Evolutionary conservation across 441 rosid species (phyloP).

Genomic region (Isatis lusitanica): DNA sequence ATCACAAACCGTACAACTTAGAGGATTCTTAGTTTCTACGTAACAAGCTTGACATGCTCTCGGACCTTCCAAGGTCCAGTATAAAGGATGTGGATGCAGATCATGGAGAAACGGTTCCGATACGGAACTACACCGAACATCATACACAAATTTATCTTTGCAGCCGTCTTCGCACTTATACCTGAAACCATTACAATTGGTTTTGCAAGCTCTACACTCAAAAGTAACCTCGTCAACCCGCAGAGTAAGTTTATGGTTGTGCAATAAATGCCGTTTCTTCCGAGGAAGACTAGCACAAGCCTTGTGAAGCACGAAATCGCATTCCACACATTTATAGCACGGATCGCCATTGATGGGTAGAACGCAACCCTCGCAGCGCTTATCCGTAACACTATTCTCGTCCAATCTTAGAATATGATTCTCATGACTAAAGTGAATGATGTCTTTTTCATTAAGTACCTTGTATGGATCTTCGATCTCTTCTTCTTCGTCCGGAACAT

Average conservation of each 20-base stretch:
- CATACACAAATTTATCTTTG: no score
- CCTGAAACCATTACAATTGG: neutral
- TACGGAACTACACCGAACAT: neutral
- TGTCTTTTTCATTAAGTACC: neutral
- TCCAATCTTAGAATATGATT: neutral
- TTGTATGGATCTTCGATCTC: neutral
- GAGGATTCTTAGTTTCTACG: neutral
- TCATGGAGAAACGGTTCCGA: conserved; percentile 12
- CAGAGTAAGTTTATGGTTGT: neutral
- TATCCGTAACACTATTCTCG: neutral
- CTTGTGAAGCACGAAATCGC: neutral
- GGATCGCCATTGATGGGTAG: neutral
- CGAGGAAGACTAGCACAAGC: conserved; percentile 5
- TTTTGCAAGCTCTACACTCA: neutral
- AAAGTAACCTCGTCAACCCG: neutral
- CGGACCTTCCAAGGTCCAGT: neutral
- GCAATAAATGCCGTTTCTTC: neutral
- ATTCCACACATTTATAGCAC: neutral
- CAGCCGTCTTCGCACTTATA: no score
- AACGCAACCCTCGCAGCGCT: neutral
- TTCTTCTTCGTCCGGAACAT: neutral
- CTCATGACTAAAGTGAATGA: neutral
- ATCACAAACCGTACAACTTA: neutral
- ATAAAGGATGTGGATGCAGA: conserved; percentile 8
- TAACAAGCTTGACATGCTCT: neutral